A percentile compares a stretch with the other conserved stretches of the same genome.
Evolutionary conservation across 2,329 filamentous ascomycete genomes (phyloP).

Genomic region (Cladosporium sphaerospermum): DNA sequence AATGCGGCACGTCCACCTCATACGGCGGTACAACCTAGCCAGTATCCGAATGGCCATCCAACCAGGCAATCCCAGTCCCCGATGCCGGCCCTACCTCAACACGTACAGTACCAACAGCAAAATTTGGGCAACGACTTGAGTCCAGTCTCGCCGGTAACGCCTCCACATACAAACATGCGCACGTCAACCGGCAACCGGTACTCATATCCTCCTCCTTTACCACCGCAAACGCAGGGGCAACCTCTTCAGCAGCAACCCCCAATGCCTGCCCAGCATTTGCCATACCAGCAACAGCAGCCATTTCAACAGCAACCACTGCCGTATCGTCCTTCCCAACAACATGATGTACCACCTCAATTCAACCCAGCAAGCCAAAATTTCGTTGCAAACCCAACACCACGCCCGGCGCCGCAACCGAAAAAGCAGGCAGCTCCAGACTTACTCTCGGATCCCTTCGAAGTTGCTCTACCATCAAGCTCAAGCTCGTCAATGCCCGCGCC

Average conservation of each 20-base stretch:
- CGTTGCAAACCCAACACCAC: conserved; percentile 8
- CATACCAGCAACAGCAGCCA: conserved; percentile 1
- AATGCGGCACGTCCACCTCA: not conserved
- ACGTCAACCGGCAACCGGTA: conserved; percentile 8
- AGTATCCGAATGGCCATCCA: conserved; percentile 27
- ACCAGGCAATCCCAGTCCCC: conserved; percentile 21
- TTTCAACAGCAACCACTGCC: conserved; percentile 6
- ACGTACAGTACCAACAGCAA: conserved; percentile 21
- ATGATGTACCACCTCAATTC: conserved; percentile 14
- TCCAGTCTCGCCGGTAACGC: conserved; percentile 29
- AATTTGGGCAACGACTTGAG: conserved; percentile 19
- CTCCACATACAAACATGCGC: conserved; percentile 7
- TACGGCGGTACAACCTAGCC: not conserved
- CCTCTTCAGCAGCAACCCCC: conserved; percentile 3
- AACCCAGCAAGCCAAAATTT: conserved; percentile 21
- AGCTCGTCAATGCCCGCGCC: conserved; percentile 56
- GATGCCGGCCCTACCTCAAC: conserved; percentile 35
- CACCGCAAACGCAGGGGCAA: conserved; percentile 19
- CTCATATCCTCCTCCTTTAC: conserved; percentile 24
- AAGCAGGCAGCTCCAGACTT: conserved; percentile 47
- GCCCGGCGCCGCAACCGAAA: conserved; percentile 26
- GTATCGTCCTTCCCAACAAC: conserved; percentile 13
- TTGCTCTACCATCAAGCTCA: conserved; percentile 46
- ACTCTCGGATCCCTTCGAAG: conserved; percentile 57
- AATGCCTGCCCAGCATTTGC: not conserved